A percentile compares a stretch with the other conserved stretches of the same genome.
phyloP scores from a whole-genome alignment of 2,329 filamentous ascomycete genomes.

The Phyllachora maydis region DNA sequence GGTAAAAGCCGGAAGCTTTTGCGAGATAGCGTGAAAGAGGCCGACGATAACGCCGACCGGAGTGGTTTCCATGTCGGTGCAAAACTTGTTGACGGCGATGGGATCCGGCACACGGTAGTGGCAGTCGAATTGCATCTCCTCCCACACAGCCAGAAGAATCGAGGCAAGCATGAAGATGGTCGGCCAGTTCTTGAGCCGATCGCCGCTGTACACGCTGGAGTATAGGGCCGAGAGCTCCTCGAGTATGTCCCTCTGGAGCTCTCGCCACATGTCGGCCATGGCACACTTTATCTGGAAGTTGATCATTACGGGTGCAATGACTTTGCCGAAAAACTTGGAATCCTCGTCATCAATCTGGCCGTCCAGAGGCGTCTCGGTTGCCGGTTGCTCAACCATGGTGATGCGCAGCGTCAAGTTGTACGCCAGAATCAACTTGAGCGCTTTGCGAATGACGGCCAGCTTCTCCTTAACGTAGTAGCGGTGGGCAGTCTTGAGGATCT shows the following conservation, averaged over 20 bases:
- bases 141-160: conserved; percentile 86
- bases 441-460: conserved; percentile 80
- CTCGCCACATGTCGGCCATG: conserved; percentile 94
- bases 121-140: conserved; percentile 97
- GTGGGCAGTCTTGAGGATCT: conserved; percentile 90
- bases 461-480: conserved; percentile 81
- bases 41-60: conserved; percentile 93
- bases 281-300: conserved; percentile 99
- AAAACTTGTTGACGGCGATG: conserved; percentile 79
- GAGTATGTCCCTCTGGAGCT: conserved; percentile 86
- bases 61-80: conserved; percentile 86
- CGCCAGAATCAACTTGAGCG: conserved; percentile 80
- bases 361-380: conserved; percentile 55
- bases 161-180: conserved; percentile 96
- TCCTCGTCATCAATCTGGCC: conserved; percentile 73
- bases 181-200: conserved; percentile 96
- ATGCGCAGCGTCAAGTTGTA: conserved; percentile 93
- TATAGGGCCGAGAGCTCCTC: conserved; percentile 85
- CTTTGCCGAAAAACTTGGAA: conserved; percentile 78
- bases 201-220: conserved; percentile 93
- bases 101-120: conserved; percentile 84
- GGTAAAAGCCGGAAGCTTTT: conserved; percentile 79
- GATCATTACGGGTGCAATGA: conserved; percentile 92
- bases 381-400: conserved; percentile 80
- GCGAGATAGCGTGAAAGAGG: conserved; percentile 92